Conservation (phyloP, 345 rosid species). For the Syzygium grande region DNA sequence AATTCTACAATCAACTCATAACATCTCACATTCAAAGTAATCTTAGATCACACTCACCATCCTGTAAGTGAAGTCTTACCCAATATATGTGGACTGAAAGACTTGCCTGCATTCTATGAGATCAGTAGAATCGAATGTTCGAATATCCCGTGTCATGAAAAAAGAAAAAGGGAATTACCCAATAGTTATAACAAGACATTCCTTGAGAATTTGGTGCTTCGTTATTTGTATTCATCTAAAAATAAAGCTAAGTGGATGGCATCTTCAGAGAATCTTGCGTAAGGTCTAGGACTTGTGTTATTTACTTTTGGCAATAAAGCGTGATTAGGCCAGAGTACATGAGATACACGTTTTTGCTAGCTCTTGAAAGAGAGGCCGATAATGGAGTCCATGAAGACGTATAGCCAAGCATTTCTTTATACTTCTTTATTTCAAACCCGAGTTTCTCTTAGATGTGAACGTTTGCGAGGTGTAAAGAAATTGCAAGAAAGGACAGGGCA, state of each 20-base stretch:
- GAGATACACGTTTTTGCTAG: neutral
- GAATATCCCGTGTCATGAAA: neutral
- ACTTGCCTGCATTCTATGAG: neutral
- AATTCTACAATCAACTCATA: neutral
- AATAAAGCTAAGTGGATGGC: neutral
- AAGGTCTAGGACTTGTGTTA: neutral
- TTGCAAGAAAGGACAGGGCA: neutral
- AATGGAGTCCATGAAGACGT: neutral
- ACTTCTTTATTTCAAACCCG: neutral
- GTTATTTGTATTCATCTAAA: neutral
- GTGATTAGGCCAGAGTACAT: neutral
- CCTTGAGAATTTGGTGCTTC: neutral
- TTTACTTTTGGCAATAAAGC: neutral
- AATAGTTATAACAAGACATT: neutral
- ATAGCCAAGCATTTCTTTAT: neutral
- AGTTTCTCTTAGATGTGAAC: neutral
- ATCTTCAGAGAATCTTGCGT: neutral
- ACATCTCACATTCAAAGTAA: neutral
- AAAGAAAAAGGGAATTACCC: neutral
- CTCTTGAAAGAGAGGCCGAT: neutral
- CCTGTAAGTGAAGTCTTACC: neutral
- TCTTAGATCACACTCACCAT: neutral
- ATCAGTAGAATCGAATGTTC: neutral
- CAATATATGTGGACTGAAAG: neutral
- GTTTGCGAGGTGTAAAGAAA: neutral